Base-by-base conservation (phyloP, 805 yeast genomes). In the Lipomyces japonicus region DNA sequence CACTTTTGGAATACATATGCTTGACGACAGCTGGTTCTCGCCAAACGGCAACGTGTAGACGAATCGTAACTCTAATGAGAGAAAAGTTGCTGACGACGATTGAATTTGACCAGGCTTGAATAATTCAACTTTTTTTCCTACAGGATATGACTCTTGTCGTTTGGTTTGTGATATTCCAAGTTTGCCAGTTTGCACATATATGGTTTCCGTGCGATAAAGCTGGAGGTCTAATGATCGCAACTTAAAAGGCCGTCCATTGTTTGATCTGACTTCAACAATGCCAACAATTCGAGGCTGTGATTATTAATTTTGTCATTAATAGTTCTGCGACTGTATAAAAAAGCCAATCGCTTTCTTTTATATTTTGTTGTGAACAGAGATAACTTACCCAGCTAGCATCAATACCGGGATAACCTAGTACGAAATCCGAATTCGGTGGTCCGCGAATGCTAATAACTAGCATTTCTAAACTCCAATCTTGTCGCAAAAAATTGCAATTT, bases 371-470 rank as follows among this genome's bases (percentile, higher is more conserved):
- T 10, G 10, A 28, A 28, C 32, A 28, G 14, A 28, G 14, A 28
- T 12, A 3, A 48, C 61, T 34, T 46, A 59, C 62, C 65, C 69
- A 65, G 4, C 72, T 64, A 0, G 75, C 75, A 2, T 67, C 62
- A n/a, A 71, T 66, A 0, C 75, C 75, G 2, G 75, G 75, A 44
- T 61, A 71, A 10, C 75, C 75, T 36, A 63, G 67, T 19, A 71
- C 70, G 6, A 71, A 52, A 38, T 71, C 74, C 43, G 68, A 69
- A 46, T 71, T 71, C 4, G 75, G 72, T 6, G 59, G 60, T 1
- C 75, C 73, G 25, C 61, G 57, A 35, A 68, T 55, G 31, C 62
- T 60, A 45, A 67, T 53, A 14, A 32, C 21, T 35, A 35, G 39
- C n/a, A n/a, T n/a, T n/a, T n/a, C n/a, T n/a, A n/a, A n/a, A n/a